These are phyloP conservation scores for Clonostachys byssicola DNA, from an alignment of 2,329 filamentous ascomycete genomes.

Conservation along the genomic window DNA sequence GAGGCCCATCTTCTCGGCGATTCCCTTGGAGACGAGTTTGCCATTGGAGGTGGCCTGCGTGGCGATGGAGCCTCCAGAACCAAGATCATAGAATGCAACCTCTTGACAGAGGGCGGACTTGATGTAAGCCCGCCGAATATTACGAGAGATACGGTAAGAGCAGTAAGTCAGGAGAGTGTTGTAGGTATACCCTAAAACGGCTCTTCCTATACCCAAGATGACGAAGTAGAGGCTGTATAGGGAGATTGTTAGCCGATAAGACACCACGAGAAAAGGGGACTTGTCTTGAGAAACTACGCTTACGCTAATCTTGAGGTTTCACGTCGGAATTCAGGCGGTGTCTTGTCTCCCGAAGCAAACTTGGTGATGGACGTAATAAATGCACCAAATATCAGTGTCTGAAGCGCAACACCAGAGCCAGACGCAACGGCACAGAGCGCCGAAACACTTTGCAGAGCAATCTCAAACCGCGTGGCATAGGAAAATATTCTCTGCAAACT, in stretches of 20 bases:
- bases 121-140: constrained; percentile 42
- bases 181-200: constrained; percentile 43
- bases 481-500: constrained; percentile 20
- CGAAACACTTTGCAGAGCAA: constrained; percentile 16
- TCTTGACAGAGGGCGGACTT: constrained; percentile 44
- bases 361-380: constrained; percentile 28
- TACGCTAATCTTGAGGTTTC: constrained; percentile 24
- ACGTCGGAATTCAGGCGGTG: constrained; percentile 17
- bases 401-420: constrained; percentile 27
- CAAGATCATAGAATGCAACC: constrained; percentile 42
- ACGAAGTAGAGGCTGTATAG: constrained; percentile 47
- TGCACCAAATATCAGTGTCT: constrained; percentile 30
- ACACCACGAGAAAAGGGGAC: constrained; percentile 34
- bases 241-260: constrained; percentile 27
- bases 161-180: constrained; percentile 40
- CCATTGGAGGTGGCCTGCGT: constrained; percentile 38
- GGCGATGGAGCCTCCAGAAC: constrained; percentile 32
- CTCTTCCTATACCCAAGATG: constrained; percentile 51
- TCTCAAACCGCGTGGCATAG: constrained; percentile 18
- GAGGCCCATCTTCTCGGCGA: constrained; percentile 32
- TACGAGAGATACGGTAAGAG: constrained; percentile 45
- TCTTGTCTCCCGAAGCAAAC: constrained; percentile 17
- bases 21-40: constrained; percentile 33
- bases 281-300: constrained; percentile 1
- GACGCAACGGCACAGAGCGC: constrained; percentile 25